Evolutionary conservation across 179 eudicot genomes (phyloP).

Genomic region (Spinacia oleracea): DNA sequence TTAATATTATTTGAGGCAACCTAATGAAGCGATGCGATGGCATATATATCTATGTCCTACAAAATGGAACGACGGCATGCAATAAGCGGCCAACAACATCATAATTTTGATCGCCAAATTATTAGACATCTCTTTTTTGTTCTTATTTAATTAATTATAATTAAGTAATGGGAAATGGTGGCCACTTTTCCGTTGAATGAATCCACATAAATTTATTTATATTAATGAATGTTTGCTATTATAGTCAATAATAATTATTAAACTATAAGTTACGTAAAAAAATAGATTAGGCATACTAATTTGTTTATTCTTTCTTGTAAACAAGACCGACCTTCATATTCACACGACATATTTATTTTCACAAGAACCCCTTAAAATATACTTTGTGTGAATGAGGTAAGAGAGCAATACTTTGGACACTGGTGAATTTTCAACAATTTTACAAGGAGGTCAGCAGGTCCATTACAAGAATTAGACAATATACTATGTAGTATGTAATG

Average conservation of each 20-base stretch:
- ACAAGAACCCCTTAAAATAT: too few species aligned
- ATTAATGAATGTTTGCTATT: background rate
- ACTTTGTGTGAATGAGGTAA: too few species aligned
- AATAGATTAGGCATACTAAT: too few species aligned
- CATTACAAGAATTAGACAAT: too few species aligned
- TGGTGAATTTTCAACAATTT: too few species aligned
- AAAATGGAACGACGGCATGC: background rate
- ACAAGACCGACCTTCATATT: too few species aligned
- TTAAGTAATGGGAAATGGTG: slow-evolving; percentile 8
- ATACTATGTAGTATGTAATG: too few species aligned
- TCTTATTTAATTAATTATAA: too few species aligned
- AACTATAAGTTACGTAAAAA: background rate
- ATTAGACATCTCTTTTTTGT: background rate
- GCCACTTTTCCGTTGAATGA: background rate
- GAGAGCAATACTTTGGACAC: too few species aligned
- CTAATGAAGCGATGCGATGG: background rate
- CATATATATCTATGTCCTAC: background rate
- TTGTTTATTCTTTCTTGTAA: too few species aligned
- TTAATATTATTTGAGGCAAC: background rate
- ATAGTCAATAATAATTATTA: background rate
- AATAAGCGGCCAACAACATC: slow-evolving; percentile 15
- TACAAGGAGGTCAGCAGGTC: too few species aligned
- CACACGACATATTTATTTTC: too few species aligned
- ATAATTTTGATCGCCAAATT: background rate
- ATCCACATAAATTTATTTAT: background rate